A percentile compares a stretch with the other conserved stretches of the same genome.
These are phyloP conservation scores for Gaeumannomyces tritici DNA, from an alignment of 2,329 filamentous ascomycete species.

Conservation along the genomic window DNA sequence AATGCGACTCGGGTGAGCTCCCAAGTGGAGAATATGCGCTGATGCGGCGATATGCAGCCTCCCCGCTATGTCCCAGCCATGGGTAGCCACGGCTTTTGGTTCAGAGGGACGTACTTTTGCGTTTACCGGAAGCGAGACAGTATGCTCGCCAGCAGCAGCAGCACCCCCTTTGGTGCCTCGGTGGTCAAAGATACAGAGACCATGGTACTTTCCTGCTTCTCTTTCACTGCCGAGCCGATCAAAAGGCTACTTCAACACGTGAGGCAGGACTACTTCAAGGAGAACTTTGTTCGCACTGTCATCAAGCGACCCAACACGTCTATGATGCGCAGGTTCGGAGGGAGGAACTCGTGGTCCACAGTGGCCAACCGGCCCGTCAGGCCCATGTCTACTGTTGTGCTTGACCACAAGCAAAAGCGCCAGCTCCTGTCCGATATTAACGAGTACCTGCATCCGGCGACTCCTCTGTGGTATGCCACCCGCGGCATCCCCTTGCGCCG, in stretches of 20 bases:
- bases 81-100: slow-evolving; percentile 45
- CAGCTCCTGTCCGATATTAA: slow-evolving; percentile 63
- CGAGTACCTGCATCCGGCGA: slow-evolving; percentile 64
- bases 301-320: slow-evolving; percentile 44
- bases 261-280: slow-evolving; percentile 40
- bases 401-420: slow-evolving; percentile 58
- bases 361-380: slow-evolving; percentile 56
- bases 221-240: slow-evolving; percentile 38
- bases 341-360: slow-evolving; percentile 39
- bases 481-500: slow-evolving; percentile 67
- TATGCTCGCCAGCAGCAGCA: slow-evolving; percentile 23
- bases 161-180: slow-evolving; percentile 16
- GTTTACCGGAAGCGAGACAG: slow-evolving; percentile 36
- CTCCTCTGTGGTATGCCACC: slow-evolving; percentile 63
- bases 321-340: slow-evolving; percentile 33
- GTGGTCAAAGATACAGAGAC: slow-evolving; percentile 40
- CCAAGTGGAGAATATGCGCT: background rate
- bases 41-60: slow-evolving; percentile 18
- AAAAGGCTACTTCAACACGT: slow-evolving; percentile 44
- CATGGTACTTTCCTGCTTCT: slow-evolving; percentile 44
- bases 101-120: slow-evolving; percentile 38
- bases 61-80: slow-evolving; percentile 45
- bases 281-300: slow-evolving; percentile 45
- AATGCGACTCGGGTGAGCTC: background rate
- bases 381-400: slow-evolving; percentile 65